These are phyloP conservation scores for Ceratocystis ficicola DNA, from an alignment of 2,329 filamentous ascomycete genomes.

Conservation along the genomic window DNA sequence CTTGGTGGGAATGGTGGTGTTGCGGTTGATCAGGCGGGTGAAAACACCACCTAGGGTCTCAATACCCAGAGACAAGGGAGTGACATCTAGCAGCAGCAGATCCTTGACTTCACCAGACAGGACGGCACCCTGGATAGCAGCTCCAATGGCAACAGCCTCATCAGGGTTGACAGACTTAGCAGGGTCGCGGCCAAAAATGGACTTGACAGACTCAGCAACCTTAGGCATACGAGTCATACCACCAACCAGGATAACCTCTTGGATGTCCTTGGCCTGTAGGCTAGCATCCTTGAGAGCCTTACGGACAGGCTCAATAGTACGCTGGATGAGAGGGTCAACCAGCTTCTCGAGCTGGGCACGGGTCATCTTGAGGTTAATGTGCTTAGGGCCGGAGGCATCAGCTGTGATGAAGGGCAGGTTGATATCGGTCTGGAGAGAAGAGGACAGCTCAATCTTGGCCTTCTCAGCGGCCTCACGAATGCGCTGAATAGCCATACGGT, in stretches of 20 bases:
- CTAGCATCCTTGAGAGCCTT: slow-evolving; percentile 95
- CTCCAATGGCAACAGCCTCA: slow-evolving; percentile 94
- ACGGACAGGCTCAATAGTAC: slow-evolving; percentile 82
- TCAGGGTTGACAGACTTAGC: slow-evolving; percentile 98
- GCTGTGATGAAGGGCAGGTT: slow-evolving; percentile 98
- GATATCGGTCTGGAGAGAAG: slow-evolving; percentile 89
- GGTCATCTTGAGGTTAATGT: slow-evolving; percentile 93
- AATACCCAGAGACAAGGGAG: slow-evolving; percentile 91
- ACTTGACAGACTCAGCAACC: slow-evolving; percentile 91
- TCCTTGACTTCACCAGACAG: slow-evolving; percentile 95
- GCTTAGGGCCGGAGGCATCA: slow-evolving; percentile 88
- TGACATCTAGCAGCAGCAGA: slow-evolving; percentile 87
- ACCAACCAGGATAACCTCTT: slow-evolving; percentile 95
- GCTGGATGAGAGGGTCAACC: slow-evolving; percentile 75
- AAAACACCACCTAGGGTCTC: slow-evolving; percentile 97
- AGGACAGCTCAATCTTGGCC: slow-evolving; percentile 98
- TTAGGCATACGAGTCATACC: slow-evolving; percentile 99
- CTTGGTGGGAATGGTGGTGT: slow-evolving; percentile 98
- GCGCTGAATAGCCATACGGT: slow-evolving; percentile 98
- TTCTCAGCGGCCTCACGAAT: slow-evolving; percentile 98
- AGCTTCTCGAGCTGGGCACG: slow-evolving; percentile 87
- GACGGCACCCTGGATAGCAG: slow-evolving; percentile 92
- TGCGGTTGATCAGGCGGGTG: slow-evolving; percentile 95
- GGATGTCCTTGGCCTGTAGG: slow-evolving; percentile 83
- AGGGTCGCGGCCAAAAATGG: slow-evolving; percentile 89